phyloP scores from a whole-genome alignment of 192 early-diverging fungal genomes.

The Rhizophagus sp. region DNA sequence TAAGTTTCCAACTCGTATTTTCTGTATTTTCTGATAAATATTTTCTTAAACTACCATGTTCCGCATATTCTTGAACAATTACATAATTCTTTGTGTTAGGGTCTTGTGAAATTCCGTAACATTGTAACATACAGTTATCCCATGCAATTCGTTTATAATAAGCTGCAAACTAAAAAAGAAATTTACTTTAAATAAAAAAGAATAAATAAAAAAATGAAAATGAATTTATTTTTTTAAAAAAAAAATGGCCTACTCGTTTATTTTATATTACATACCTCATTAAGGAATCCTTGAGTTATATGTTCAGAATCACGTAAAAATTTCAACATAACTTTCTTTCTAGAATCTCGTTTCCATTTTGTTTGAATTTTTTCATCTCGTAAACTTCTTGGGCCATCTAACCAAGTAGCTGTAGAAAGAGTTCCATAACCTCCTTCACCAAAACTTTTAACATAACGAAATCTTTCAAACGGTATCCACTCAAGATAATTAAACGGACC shows the following conservation, averaged over 20 bases:
- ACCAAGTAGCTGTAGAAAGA: slow-evolving; percentile 11
- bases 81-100: neutral
- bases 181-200: neutral
- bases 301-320: neutral
- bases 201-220: neutral
- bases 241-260: too few relatives aligned
- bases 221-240: neutral
- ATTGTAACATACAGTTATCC: neutral
- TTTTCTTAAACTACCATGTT: slow-evolving; percentile 5
- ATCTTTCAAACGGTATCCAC: slow-evolving; percentile 26
- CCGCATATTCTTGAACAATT: neutral
- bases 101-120: slow-evolving; percentile 21
- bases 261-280: neutral
- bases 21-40: neutral
- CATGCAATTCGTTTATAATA: neutral
- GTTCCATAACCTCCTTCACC: slow-evolving; percentile 14
- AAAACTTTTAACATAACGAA: neutral
- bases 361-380: slow-evolving; percentile 7
- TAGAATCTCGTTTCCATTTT: neutral
- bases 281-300: neutral
- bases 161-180: neutral
- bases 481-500: slow-evolving; percentile 10
- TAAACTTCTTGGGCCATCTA: slow-evolving; percentile 15
- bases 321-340: slow-evolving; percentile 15
- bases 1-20: slow-evolving; percentile 3